Base-by-base conservation (phyloP, 2,329 filamentous ascomycete genomes). In the Ophiocordyceps camponoti-floridani region DNA sequence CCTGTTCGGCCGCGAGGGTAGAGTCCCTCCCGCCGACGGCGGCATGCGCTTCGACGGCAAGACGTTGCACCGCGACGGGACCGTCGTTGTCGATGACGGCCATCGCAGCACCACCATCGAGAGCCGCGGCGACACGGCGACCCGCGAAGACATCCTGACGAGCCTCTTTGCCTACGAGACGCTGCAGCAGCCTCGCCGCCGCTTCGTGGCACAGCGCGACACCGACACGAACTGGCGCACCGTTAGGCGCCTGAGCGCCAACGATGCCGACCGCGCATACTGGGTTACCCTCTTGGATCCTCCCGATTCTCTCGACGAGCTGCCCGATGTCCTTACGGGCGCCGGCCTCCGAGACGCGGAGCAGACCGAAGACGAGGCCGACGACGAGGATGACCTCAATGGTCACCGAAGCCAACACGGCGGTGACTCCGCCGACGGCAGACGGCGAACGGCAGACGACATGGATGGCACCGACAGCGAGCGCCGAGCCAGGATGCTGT, bases 1-100 rank as follows among this genome's bases (percentile, higher is more conserved):
- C 50, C 62, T 76, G 43, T 87, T 87, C 49, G 83, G 82, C 1
- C 77, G 84, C 40, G 80, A 84, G 48, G 80, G 80, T 1, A 68
- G 72, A 45, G 77, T 84, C 16, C 79, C 82, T 2, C 62, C 69
- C 1, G 77, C 74, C 13, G 78, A 84, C 46, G 62, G 68, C 28
- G 70, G 69, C 45, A 50, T 60, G 33, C 68, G 62, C 11, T 72
- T 77, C 42, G 73, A 84, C 51, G 83, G 82, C 46, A 87, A 88
- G 56, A 64, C 69, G n/a, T 64, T 70, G 40, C 70, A 73, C 43
- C 59, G 63, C 4, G 73, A 79, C 48, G 82, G 82, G 1, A 79
- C 82, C 42, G 65, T 82, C 45, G 68, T 79, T 40, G 64, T 88
- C 13, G 62, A 70, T 1, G 73, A 82, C 47, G 75, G 73, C 8